Conservation (phyloP, 2,329 filamentous ascomycete species). For the Harringtonia lauricola region DNA sequence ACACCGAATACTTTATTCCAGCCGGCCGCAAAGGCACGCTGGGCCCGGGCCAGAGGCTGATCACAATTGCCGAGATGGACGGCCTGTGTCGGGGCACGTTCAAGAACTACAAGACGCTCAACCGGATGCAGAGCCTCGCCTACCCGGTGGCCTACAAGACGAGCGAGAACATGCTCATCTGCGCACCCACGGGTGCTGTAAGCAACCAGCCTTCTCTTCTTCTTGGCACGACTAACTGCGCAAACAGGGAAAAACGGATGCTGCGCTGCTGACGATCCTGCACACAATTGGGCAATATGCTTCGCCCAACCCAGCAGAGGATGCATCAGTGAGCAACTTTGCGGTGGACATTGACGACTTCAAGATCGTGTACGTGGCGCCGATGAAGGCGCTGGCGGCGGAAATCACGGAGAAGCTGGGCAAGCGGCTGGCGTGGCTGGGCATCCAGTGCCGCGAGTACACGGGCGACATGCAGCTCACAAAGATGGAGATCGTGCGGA, state of each 20-base stretch:
- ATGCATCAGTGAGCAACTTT: conserved; percentile 65
- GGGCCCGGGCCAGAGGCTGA: conserved; percentile 59
- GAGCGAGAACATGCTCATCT: conserved; percentile 97
- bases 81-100: conserved; percentile 86
- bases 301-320: conserved; percentile 66
- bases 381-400: conserved; percentile 96
- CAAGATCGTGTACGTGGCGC: conserved; percentile 97
- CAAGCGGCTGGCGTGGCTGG: conserved; percentile 86
- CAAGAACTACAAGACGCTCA: conserved; percentile 83
- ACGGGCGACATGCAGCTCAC: conserved; percentile 99
- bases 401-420: conserved; percentile 93
- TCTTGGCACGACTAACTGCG: not conserved
- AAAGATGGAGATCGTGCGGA: conserved; percentile 89
- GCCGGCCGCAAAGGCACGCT: conserved; percentile 69
- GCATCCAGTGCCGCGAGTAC: conserved; percentile 82
- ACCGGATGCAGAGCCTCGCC: conserved; percentile 96
- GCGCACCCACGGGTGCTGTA: conserved; percentile 85
- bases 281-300: conserved; percentile 84
- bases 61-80: conserved; percentile 75
- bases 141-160: conserved; percentile 93
- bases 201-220: conserved; percentile 19
- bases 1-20: conserved; percentile 83
- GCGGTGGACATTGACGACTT: conserved; percentile 77
- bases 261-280: conserved; percentile 90
- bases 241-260: conserved; percentile 80